A percentile compares a stretch with the other conserved stretches of the same genome.
These are phyloP conservation scores for Hericium alpestre DNA, from an alignment of 768 basidiomycete genomes.

Conservation along the genomic window DNA sequence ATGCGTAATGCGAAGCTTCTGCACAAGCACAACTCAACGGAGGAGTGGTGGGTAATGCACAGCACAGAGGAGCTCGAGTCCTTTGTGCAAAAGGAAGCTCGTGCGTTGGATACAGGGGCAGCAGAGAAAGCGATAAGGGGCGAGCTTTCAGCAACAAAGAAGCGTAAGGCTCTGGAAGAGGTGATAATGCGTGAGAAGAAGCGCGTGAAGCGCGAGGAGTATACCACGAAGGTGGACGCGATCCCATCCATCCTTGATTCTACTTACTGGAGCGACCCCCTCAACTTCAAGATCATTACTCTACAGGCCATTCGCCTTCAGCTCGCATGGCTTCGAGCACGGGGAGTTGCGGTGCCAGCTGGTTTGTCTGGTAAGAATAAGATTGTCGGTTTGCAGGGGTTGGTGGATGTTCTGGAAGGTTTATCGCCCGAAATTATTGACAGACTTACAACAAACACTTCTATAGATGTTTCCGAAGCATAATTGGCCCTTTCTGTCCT, in stretches of 20 bases:
- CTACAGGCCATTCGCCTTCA: background rate
- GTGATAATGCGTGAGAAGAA: background rate
- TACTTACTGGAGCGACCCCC: background rate
- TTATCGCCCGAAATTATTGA: background rate
- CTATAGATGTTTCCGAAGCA: background rate
- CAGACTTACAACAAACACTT: background rate
- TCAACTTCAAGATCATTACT: background rate
- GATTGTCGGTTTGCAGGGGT: background rate
- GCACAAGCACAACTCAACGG: background rate
- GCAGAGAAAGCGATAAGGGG: background rate
- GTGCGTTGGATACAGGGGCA: no score
- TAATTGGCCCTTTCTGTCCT: background rate
- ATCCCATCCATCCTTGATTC: background rate
- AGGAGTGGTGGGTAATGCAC: background rate
- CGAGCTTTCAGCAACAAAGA: background rate
- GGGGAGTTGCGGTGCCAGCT: background rate
- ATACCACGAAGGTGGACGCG: background rate
- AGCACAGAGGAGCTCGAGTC: no score
- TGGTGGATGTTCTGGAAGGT: background rate
- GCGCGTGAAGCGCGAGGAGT: background rate
- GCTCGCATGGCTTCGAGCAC: background rate
- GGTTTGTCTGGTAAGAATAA: background rate
- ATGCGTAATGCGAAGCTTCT: background rate
- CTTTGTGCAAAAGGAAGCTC: no score
- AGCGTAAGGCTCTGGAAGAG: background rate